Conservation (phyloP, 2,329 filamentous ascomycete genomes). For the Biscogniauxia sp. region DNA sequence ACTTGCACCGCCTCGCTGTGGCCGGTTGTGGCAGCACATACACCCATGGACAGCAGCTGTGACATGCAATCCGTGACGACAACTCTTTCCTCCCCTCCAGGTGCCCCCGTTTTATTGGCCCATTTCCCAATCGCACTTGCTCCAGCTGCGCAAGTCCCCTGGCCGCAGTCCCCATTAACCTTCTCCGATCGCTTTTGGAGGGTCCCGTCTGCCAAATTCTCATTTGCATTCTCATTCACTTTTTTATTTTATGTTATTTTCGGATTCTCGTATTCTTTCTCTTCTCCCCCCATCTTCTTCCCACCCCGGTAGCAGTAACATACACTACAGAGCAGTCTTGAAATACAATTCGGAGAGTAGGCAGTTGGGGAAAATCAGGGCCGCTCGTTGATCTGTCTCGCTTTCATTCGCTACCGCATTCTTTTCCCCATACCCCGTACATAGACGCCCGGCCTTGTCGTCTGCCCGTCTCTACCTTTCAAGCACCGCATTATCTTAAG, state of each 20-base stretch:
- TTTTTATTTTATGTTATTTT: neutral
- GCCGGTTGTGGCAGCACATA: too few species aligned
- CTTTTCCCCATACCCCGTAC: too few species aligned
- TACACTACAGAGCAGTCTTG: too few species aligned
- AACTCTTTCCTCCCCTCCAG: neutral
- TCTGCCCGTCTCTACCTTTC: neutral
- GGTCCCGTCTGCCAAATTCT: too few species aligned
- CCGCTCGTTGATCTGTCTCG: neutral
- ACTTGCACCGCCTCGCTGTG: neutral
- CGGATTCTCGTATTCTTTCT: neutral
- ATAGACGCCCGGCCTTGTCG: too few species aligned
- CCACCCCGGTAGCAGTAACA: too few species aligned
- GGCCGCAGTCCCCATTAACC: neutral
- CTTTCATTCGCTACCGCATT: neutral
- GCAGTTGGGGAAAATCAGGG: neutral
- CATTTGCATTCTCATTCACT: neutral
- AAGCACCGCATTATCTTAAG: neutral
- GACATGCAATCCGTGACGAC: neutral
- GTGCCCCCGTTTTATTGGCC: neutral
- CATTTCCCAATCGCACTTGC: neutral
- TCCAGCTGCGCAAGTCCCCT: neutral
- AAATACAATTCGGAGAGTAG: too few species aligned
- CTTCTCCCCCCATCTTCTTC: too few species aligned
- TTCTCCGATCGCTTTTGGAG: too few species aligned
- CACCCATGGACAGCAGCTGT: neutral